Base-by-base conservation (phyloP, 75 land plant genomes). In the Sequoia sempervirens region DNA sequence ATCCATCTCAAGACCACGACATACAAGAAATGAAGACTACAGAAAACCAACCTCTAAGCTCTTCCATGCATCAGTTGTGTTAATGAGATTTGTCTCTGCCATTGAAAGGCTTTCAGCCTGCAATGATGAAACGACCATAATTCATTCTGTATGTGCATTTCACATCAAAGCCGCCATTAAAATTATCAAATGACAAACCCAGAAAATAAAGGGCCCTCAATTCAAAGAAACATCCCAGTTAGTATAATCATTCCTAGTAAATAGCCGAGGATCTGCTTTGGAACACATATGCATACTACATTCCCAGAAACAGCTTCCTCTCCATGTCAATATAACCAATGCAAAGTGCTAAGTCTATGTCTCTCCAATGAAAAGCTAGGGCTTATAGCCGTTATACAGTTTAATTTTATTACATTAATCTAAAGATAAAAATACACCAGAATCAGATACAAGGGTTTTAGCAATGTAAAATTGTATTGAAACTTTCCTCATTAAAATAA, bases 1-100 rank as follows among this genome's bases (percentile, higher is more conserved):
- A 58, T 34, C 32, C 17, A 80, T 46, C 9, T 80, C n/a, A 23
- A 80, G 34, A 47, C 34, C 36, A 23, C 75, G 72, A 17, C 72
- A 64, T 82, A 32, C 41, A 40, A 56, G 75, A 70, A 69, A 52
- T 18, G 30, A 5, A 34, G 20, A 26, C 36, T 8, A n/a, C 20
- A 10, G 28, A 81, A 81, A 84, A 45, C 32, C 26, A 79, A 91
- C 94, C 93, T 41, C 43, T 5, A 41, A 1, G 43, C 43, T 41
- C 43, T 41, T 41, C 43, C 43, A 1, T 41, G 1, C 43, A 41
- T 34, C 36, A 34, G 0, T 34, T 34, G 36, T 34, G 36, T 34
- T 34, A 34, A 34, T 34, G 0, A 34, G 36, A 34, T 34, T 34
- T 34, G 36, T 34, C 36, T 34, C 36, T 34, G 36, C 36, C 36